Conservation (phyloP, 306 rosid species). For the Castanea crenata region DNA sequence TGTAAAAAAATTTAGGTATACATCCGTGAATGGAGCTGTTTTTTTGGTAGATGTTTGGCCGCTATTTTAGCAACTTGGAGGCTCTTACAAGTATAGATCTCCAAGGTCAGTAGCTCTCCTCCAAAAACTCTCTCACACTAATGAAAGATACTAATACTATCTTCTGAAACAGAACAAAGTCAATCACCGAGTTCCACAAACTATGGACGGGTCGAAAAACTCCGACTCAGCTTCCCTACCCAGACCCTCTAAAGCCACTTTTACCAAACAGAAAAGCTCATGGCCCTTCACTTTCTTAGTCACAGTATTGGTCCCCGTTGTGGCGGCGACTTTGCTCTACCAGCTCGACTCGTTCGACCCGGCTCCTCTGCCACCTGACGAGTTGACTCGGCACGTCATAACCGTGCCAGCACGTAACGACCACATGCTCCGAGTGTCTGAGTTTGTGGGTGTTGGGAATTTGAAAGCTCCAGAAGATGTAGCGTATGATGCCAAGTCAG, state of each 20-base stretch:
- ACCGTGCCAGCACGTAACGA: slow-evolving; percentile 28
- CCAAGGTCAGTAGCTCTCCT: too few relatives aligned
- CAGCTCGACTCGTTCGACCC: slow-evolving; percentile 50
- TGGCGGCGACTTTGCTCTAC: slow-evolving; percentile 28
- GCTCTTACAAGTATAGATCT: too few relatives aligned
- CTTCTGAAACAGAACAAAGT: neutral
- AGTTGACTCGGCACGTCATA: slow-evolving; percentile 5
- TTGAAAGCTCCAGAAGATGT: slow-evolving; percentile 54
- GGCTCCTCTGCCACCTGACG: slow-evolving; percentile 30
- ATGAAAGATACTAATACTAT: too few relatives aligned
- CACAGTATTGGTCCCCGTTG: slow-evolving; percentile 5
- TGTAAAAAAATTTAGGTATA: too few relatives aligned
- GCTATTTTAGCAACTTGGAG: too few relatives aligned
- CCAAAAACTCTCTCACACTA: too few relatives aligned
- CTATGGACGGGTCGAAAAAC: slow-evolving; percentile 13
- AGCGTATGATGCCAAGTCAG: slow-evolving; percentile 29
- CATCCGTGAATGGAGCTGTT: too few relatives aligned
- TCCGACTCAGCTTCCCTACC: neutral
- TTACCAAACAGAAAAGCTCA: neutral
- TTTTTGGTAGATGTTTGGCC: too few relatives aligned
- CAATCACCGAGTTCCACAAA: neutral
- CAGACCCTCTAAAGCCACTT: neutral
- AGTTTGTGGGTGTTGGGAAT: slow-evolving; percentile 33
- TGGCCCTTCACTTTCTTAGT: neutral
- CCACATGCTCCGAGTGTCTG: slow-evolving; percentile 32